Conservation (phyloP, 2,329 filamentous ascomycete species). For the Sporothrix brasiliensis region DNA sequence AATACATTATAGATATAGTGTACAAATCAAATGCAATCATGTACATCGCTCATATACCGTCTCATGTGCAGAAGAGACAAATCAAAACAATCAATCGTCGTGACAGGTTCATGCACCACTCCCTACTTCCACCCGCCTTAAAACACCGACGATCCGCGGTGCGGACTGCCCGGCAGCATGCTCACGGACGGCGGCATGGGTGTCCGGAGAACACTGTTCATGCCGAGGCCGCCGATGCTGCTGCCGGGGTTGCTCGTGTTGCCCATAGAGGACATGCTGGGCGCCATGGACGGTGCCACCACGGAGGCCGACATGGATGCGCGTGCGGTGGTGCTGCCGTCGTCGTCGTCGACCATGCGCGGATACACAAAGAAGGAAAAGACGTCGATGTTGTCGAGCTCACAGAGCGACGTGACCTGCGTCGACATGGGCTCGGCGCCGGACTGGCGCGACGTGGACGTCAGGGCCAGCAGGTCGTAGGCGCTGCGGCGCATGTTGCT, state of each 20-base stretch:
- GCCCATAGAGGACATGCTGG: not conserved
- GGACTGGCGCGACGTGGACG: conserved; percentile 73
- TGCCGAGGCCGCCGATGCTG: not conserved
- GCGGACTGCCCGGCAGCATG: conserved; percentile 20
- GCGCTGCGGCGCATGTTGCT: conserved; percentile 86
- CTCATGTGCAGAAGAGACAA: not conserved
- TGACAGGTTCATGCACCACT: not conserved
- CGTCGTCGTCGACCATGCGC: conserved; percentile 35
- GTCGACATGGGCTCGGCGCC: conserved; percentile 60
- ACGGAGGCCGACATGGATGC: too few relatives aligned
- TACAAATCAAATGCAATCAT: conserved; percentile 13
- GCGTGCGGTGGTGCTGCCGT: not conserved
- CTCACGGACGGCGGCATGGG: conserved; percentile 18
- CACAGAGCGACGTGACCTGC: conserved; percentile 72
- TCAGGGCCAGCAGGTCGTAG: conserved; percentile 85
- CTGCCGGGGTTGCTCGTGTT: not conserved
- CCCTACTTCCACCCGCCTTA: not conserved
- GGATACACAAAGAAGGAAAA: conserved; percentile 95
- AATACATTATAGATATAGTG: not conserved
- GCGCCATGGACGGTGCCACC: not conserved
- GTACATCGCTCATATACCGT: conserved; percentile 18
- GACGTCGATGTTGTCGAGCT: conserved; percentile 86
- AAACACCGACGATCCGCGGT: conserved; percentile 17
- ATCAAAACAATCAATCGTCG: not conserved
- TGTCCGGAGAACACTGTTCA: conserved; percentile 2